Evolutionary conservation across 306 rosid genomes (phyloP).

Genomic region (Abrus pulchellus): DNA sequence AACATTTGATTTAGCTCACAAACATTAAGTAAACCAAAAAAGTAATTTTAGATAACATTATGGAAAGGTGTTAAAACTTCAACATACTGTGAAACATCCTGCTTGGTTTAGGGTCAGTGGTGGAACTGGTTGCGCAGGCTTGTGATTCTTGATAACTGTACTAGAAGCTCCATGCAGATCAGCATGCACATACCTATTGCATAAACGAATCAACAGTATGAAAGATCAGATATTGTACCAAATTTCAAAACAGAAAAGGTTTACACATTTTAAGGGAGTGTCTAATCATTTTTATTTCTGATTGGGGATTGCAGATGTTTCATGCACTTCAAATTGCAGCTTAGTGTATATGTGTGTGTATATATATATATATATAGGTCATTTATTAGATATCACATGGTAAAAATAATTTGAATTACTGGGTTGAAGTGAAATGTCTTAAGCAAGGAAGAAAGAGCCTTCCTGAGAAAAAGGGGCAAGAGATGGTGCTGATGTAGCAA

Average conservation of each 20-base stretch:
- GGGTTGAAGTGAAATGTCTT: constrained; percentile 5
- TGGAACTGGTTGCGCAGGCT: constrained; percentile 87
- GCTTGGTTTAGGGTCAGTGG: constrained; percentile 96
- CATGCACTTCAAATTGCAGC: constrained; percentile 15
- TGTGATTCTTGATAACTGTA: constrained; percentile 90
- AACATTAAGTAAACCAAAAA: constrained; percentile 40
- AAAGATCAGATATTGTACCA: constrained; percentile 51
- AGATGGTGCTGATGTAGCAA: neutral
- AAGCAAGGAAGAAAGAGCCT: neutral
- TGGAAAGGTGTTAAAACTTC: neutral
- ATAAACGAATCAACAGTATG: constrained; percentile 53
- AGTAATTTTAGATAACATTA: constrained; percentile 37
- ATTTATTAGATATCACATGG: constrained; percentile 8
- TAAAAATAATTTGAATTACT: neutral
- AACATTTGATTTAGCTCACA: constrained; percentile 48
- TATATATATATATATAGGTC: neutral
- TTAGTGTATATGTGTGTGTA: neutral
- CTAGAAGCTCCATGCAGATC: constrained; percentile 98
- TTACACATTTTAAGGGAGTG: neutral
- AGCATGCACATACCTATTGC: constrained; percentile 88
- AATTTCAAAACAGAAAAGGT: constrained; percentile 21
- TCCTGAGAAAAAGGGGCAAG: constrained; percentile 20
- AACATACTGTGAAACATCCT: constrained; percentile 92
- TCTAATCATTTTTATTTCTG: constrained; percentile 19
- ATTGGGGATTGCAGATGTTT: constrained; percentile 11